phyloP scores from a whole-genome alignment of 495 filamentous ascomycete species.

The Penicillium ochrochloron region DNA sequence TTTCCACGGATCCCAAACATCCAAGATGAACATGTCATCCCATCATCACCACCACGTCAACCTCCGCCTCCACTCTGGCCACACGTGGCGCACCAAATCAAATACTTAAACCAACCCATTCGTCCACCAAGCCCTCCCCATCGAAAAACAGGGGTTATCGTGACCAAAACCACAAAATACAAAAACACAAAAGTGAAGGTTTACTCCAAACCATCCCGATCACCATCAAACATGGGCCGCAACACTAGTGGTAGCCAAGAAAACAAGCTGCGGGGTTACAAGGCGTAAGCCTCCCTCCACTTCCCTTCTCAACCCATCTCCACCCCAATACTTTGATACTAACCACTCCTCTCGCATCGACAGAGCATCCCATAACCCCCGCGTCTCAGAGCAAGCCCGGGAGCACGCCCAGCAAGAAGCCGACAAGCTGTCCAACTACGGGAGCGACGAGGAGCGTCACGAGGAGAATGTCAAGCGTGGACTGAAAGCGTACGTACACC shows the following conservation, averaged over 20 bases:
- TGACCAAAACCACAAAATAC: background rate
- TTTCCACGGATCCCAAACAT: background rate
- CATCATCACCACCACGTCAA: slow-evolving; percentile 17
- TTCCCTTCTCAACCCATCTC: background rate
- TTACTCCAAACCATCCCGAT: slow-evolving; percentile 6
- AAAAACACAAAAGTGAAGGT: background rate
- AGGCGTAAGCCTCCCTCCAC: slow-evolving; percentile 15
- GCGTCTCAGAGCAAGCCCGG: background rate
- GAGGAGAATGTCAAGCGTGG: slow-evolving; percentile 24
- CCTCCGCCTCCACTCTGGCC: slow-evolving; percentile 11
- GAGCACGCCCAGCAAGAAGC: slow-evolving; percentile 18
- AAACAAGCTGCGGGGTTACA: slow-evolving; percentile 29
- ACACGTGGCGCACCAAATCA: slow-evolving; percentile 16
- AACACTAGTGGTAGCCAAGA: slow-evolving; percentile 8
- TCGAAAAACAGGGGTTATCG: background rate
- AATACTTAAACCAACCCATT: background rate
- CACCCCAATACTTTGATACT: background rate
- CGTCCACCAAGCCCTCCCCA: background rate
- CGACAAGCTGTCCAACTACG: slow-evolving; percentile 8
- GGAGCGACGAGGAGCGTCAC: slow-evolving; percentile 15
- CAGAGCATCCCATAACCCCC: slow-evolving; percentile 6
- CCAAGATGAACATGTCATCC: slow-evolving; percentile 16
- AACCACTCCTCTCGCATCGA: background rate
- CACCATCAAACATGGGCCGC: slow-evolving; percentile 14
- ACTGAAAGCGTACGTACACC: slow-evolving; percentile 25